A percentile compares a stretch with the other conserved stretches of the same genome.
These are phyloP conservation scores for rapeseed (Brassica napus) DNA, from an alignment of 345 rosid genomes.

Conservation along the genomic window DNA sequence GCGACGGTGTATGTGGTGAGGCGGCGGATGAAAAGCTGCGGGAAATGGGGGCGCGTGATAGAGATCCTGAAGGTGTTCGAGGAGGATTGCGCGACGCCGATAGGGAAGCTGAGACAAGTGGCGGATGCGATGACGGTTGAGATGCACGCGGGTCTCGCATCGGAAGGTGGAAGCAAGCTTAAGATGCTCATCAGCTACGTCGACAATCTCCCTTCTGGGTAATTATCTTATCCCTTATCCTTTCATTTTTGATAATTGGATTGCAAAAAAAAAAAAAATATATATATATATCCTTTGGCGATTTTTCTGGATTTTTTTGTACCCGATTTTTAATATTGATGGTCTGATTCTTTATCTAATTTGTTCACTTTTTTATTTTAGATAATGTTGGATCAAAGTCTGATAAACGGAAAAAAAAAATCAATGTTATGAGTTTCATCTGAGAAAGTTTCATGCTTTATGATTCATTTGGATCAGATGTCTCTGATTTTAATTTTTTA, in stretches of 20 bases:
- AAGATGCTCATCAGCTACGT: constrained; percentile 97
- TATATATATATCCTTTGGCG: neutral
- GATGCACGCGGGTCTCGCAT: constrained; percentile 99
- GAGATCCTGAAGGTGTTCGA: constrained; percentile 74
- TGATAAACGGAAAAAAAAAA: no score
- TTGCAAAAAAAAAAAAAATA: no score
- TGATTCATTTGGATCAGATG: neutral
- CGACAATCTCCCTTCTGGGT: constrained; percentile 95
- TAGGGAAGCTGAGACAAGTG: constrained; percentile 62
- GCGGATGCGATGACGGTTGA: constrained; percentile 97
- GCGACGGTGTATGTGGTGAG: constrained; percentile 56
- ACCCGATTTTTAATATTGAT: neutral
- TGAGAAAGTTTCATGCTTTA: constrained; percentile 18
- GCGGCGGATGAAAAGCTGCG: constrained; percentile 57
- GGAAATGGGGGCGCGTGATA: constrained; percentile 69
- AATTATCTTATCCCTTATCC: neutral
- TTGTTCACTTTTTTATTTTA: neutral
- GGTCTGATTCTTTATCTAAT: constrained; percentile 6
- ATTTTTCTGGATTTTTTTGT: neutral
- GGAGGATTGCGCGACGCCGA: constrained; percentile 75
- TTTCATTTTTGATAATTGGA: neutral
- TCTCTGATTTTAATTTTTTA: neutral
- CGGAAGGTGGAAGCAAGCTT: constrained; percentile 97
- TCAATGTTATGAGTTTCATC: neutral
- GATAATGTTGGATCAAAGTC: no score